phyloP scores from a whole-genome alignment of 1,284 basidiomycete species.

The Rhodotorula sp. region DNA sequence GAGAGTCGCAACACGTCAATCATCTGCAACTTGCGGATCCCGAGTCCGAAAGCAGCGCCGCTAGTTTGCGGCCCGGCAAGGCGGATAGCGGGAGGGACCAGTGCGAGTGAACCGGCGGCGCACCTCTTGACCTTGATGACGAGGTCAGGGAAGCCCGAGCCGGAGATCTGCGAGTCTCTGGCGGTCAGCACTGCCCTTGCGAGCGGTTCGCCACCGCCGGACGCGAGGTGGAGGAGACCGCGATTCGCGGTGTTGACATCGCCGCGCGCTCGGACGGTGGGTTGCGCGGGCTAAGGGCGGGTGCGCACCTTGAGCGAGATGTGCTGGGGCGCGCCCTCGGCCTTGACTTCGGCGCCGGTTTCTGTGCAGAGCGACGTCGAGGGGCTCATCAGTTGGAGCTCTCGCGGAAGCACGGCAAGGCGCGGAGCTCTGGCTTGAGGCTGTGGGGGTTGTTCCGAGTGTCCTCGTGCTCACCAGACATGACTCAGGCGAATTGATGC shows the following conservation, averaged over 20 bases:
- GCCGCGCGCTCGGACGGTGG: too few relatives aligned
- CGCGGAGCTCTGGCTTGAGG: too few relatives aligned
- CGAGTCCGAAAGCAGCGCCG: too few relatives aligned
- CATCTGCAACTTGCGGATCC: neutral
- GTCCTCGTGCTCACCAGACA: too few relatives aligned
- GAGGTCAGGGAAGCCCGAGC: slow-evolving; percentile 40
- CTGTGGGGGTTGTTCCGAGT: too few relatives aligned
- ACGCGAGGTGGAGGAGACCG: too few relatives aligned
- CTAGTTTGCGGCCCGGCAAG: neutral
- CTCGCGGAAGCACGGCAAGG: too few relatives aligned
- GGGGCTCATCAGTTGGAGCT: too few relatives aligned
- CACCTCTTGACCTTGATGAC: slow-evolving; percentile 44
- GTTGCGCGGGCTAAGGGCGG: too few relatives aligned
- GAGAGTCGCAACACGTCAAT: neutral
- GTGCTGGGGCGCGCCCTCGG: slow-evolving; percentile 34
- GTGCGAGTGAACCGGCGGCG: neutral
- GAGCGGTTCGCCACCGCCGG: neutral
- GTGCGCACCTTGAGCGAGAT: slow-evolving; percentile 30
- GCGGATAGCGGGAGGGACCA: neutral
- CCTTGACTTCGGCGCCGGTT: slow-evolving; percentile 15
- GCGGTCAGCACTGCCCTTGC: neutral
- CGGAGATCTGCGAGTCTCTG: slow-evolving; percentile 29
- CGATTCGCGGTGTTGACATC: too few relatives aligned
- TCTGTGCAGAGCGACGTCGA: neutral
- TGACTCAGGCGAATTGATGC: too few relatives aligned